Percentiles rank a stretch among this genome's conserved stretches.
These are phyloP conservation scores for Fusarium abutilonis DNA, from an alignment of 2,329 filamentous ascomycete species.

Conservation along the genomic window DNA sequence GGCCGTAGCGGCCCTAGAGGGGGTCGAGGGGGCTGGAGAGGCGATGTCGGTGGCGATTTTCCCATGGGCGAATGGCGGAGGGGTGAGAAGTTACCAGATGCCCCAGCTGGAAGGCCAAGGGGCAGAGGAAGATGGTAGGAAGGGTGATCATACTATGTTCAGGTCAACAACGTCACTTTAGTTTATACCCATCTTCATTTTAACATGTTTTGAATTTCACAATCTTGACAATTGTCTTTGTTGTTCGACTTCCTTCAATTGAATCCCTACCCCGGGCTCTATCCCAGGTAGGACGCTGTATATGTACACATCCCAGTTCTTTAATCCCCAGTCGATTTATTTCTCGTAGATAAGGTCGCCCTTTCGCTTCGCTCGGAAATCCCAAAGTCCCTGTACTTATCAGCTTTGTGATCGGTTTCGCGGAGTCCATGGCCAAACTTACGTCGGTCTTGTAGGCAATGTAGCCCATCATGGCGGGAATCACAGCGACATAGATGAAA, in stretches of 20 bases:
- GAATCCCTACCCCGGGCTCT: slow-evolving; percentile 39
- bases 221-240: neutral
- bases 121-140: slow-evolving; percentile 47
- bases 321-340: slow-evolving; percentile 54
- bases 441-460: slow-evolving; percentile 86
- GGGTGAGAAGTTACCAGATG: slow-evolving; percentile 69
- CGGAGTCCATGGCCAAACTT: slow-evolving; percentile 55
- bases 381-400: slow-evolving; percentile 77
- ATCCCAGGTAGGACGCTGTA: slow-evolving; percentile 43
- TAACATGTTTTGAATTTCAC: slow-evolving; percentile 19
- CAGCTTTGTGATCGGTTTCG: slow-evolving; percentile 26
- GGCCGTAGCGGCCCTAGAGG: slow-evolving; percentile 51
- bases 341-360: slow-evolving; percentile 87
- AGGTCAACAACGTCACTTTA: slow-evolving; percentile 27
- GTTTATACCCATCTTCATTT: slow-evolving; percentile 45
- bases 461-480: slow-evolving; percentile 77
- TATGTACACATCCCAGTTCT: slow-evolving; percentile 56
- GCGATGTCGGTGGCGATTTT: slow-evolving; percentile 51
- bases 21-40: slow-evolving; percentile 53
- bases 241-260: slow-evolving; percentile 34
- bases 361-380: slow-evolving; percentile 86
- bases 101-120: slow-evolving; percentile 48
- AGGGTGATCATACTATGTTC: slow-evolving; percentile 5
- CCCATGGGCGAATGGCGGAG: slow-evolving; percentile 72
- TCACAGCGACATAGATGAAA: slow-evolving; percentile 77